A percentile compares a stretch with the other conserved stretches of the same genome.
phyloP scores from a whole-genome alignment of 345 rosid genomes.

The Ricinus communis region DNA sequence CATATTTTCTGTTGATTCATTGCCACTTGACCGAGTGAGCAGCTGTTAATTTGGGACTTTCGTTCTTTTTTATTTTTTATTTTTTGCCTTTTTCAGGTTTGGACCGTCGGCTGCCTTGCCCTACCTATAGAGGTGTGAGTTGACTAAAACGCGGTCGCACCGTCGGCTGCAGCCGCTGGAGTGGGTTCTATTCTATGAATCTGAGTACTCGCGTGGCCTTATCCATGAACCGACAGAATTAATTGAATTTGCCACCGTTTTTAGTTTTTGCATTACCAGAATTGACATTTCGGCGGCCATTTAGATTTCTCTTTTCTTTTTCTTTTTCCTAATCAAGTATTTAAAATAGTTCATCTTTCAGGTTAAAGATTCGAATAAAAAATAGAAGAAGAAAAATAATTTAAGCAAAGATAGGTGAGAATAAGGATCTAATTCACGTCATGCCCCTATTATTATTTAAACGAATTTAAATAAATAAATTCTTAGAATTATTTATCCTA shows the following conservation, averaged over 20 bases:
- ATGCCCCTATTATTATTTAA: no score
- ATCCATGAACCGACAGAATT: constrained; percentile 18
- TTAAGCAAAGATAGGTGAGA: no score
- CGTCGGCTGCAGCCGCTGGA: constrained; percentile 14
- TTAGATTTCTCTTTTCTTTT: constrained; percentile 1
- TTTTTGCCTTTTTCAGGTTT: background rate
- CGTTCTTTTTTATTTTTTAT: background rate
- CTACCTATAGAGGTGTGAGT: no score
- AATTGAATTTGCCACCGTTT: background rate
- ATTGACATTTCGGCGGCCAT: constrained; percentile 9
- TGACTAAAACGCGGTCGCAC: constrained; percentile 11
- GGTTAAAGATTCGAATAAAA: no score
- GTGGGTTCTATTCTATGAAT: background rate
- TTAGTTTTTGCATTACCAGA: background rate
- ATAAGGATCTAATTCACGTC: no score
- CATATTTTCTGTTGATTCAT: no score
- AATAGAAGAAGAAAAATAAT: no score
- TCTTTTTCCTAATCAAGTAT: background rate
- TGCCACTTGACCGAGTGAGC: no score
- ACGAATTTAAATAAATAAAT: no score
- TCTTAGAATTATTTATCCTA: no score
- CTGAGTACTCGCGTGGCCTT: background rate
- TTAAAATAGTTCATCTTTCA: no score
- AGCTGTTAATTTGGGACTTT: no score
- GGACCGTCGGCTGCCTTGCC: background rate